phyloP scores from a whole-genome alignment of 257 asterid species.

The Gentiana macrophylla region DNA sequence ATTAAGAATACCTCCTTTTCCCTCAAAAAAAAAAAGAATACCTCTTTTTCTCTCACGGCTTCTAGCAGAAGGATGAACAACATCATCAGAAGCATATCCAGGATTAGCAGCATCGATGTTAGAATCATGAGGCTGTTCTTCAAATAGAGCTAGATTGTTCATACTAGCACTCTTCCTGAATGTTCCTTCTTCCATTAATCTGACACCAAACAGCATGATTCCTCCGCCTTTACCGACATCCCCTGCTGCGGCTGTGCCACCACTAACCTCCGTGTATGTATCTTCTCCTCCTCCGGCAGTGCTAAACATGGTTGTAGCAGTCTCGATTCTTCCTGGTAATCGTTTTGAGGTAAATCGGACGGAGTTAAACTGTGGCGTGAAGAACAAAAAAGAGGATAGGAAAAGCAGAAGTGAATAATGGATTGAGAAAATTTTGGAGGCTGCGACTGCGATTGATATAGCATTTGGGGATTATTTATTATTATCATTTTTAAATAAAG shows the following conservation, averaged over 20 bases:
- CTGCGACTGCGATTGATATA: constrained; percentile 19
- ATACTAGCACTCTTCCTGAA: constrained; percentile 85
- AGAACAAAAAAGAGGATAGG: constrained; percentile 1
- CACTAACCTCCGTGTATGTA: constrained; percentile 25
- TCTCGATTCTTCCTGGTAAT: not conserved
- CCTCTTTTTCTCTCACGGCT: constrained; percentile 83
- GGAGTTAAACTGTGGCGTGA: constrained; percentile 3
- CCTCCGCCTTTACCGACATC: constrained; percentile 24
- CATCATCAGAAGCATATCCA: constrained; percentile 89
- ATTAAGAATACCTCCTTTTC: constrained; percentile 56
- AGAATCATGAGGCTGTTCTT: constrained; percentile 52
- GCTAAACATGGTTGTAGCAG: constrained; percentile 17
- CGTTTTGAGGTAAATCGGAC: not conserved
- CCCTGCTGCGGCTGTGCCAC: constrained; percentile 1
- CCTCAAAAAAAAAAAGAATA: constrained; percentile 22
- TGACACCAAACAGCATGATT: constrained; percentile 91
- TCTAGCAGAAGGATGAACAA: constrained; percentile 85
- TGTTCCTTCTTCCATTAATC: constrained; percentile 52
- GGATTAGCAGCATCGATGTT: constrained; percentile 38
- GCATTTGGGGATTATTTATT: constrained; percentile 14
- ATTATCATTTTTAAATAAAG: too few species aligned
- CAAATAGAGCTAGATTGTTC: constrained; percentile 71
- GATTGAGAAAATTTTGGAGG: constrained; percentile 6
- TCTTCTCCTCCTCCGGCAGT: constrained; percentile 3
- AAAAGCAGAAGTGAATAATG: not conserved